Base-by-base conservation (phyloP, 345 rosid genomes). In the Citrus glauca region DNA sequence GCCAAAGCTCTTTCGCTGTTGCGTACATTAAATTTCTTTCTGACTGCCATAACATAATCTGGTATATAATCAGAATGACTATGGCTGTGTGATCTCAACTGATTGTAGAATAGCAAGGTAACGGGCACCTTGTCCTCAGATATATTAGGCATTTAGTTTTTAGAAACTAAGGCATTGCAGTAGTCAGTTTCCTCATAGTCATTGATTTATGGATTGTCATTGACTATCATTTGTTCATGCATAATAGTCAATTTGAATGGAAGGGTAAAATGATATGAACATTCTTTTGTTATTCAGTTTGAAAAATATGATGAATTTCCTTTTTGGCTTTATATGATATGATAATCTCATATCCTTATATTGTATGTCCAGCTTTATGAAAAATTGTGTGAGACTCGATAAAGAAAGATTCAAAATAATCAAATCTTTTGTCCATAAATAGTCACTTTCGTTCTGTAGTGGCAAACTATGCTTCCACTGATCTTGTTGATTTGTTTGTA, bases 201-300 rank as follows among this genome's bases (percentile, higher is more conserved):
- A 30, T 63, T 53, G 73, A 27, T 35, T 57, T 38, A 37, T 76
- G 55, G 73, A 50, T 66, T 14, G 50, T 66, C 35, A 62, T 8
- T 30, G 38, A 53, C 66, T 22, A 27, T 77, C 74, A 69, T 59
- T 19, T 77, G 32, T 16, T 68, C 68, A 77, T 57, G 74, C 73
- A 57, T 68, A 20, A 27, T 69, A 66, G 73, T 60, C 60, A 28
- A 20, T 56, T 57, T 40, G 68, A 40, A 37, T 35, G 19, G 5
- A 67, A 24, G 73, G 55, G 30, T 38, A 40, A 59, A 69, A 27
- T 48, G 59, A 69, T 60, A 19, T 27, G 56, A 69, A 13, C 57
- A 37, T 77, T 77, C 14, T 38, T 77, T 77, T 20, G 7, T 19
- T 56, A 22, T 56, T 55, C 33, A 6, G 63, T 57, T 38, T 76